phyloP scores from a whole-genome alignment of 2,329 filamentous ascomycete species.

The Pezizomycotina sp. region DNA sequence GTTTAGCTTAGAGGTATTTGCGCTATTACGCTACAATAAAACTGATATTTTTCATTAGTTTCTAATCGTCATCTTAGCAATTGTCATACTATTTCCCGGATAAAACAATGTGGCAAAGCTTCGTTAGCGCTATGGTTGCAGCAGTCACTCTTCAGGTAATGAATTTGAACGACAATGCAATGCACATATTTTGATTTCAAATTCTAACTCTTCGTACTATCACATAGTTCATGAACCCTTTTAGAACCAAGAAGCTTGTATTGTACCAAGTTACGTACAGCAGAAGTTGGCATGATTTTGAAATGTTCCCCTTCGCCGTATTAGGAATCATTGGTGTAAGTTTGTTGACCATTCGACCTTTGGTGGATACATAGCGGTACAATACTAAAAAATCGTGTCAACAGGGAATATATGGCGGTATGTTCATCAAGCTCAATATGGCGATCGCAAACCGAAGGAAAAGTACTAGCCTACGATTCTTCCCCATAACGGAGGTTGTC shows the following conservation, averaged over 20 bases:
- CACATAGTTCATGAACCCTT: slow-evolving; percentile 51
- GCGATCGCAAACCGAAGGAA: slow-evolving; percentile 66
- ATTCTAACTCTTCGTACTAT: neutral
- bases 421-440: slow-evolving; percentile 94
- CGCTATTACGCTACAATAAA: neutral
- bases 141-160: slow-evolving; percentile 75
- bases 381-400: neutral
- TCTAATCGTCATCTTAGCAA: slow-evolving; percentile 39
- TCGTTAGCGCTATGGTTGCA: slow-evolving; percentile 97
- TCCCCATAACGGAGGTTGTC: slow-evolving; percentile 63
- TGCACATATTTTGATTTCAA: neutral
- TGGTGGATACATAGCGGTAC: too few relatives aligned
- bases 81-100: slow-evolving; percentile 95
- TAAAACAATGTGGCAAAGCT: slow-evolving; percentile 99
- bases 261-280: slow-evolving; percentile 92
- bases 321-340: slow-evolving; percentile 64
- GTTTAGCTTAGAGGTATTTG: slow-evolving; percentile 69
- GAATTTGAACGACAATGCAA: neutral
- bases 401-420: slow-evolving; percentile 73
- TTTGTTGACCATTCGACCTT: slow-evolving; percentile 4
- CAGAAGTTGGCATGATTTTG: slow-evolving; percentile 83
- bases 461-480: slow-evolving; percentile 44
- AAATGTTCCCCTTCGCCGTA: slow-evolving; percentile 71
- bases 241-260: slow-evolving; percentile 86
- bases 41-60: slow-evolving; percentile 3